Percentiles rank a stretch among this genome's conserved stretches.
phyloP scores from a whole-genome alignment of 805 yeast genomes.

The Nakazawaea siamensis region DNA sequence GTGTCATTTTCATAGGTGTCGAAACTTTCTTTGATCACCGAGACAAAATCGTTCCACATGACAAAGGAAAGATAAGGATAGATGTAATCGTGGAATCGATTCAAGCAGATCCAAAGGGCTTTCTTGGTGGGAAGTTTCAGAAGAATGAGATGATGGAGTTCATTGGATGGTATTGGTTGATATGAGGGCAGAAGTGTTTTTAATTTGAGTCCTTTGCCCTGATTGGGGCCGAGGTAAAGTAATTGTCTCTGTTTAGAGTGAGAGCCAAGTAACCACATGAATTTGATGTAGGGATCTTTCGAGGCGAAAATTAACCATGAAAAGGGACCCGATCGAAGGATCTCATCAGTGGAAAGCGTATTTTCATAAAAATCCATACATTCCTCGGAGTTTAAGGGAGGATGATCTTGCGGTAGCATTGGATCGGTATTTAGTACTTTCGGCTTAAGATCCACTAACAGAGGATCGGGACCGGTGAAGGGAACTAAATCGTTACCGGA shows the following conservation, averaged over 20 bases:
- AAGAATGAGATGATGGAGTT: conserved; percentile 17
- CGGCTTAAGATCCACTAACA: too few relatives aligned
- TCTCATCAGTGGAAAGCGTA: conserved; percentile 4
- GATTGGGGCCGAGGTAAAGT: conserved; percentile 2
- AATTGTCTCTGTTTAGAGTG: conserved; percentile 7
- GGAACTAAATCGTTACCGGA: neutral
- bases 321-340: conserved; percentile 8
- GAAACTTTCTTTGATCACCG: conserved; percentile 23
- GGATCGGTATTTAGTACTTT: too few relatives aligned
- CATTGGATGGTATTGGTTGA: conserved; percentile 2
- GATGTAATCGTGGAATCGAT: conserved; percentile 31
- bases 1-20: conserved; percentile 18
- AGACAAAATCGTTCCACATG: conserved; percentile 27
- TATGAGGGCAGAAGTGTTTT: conserved; percentile 4
- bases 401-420: conserved; percentile 3
- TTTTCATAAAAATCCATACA: conserved; percentile 6
- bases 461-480: neutral
- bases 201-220: conserved; percentile 1
- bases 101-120: conserved; percentile 30
- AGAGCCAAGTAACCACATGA: conserved; percentile 7
- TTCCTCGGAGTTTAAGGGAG: neutral
- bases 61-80: conserved; percentile 42
- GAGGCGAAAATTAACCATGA: conserved; percentile 8
- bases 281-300: conserved; percentile 7
- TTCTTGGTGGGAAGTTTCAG: conserved; percentile 32